Conservation (phyloP, 1,284 basidiomycete genomes). For the Polyporus tsugae region DNA sequence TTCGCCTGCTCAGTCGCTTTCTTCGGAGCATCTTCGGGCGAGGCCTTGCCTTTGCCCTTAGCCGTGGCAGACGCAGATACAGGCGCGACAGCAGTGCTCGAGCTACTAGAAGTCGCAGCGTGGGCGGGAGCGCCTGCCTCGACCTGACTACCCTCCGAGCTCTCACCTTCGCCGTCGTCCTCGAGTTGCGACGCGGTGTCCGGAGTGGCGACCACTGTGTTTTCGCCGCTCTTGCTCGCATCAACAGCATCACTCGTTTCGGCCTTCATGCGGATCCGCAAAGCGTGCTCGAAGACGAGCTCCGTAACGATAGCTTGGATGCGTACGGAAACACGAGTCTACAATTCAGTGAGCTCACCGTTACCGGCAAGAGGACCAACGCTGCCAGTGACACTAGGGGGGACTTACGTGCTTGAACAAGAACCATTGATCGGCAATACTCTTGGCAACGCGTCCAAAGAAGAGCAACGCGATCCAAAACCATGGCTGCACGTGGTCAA, state of each 20-base stretch:
- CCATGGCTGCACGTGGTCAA: slow-evolving; percentile 52
- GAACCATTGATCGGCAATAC: slow-evolving; percentile 54
- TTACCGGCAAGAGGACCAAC: neutral
- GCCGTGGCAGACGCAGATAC: neutral
- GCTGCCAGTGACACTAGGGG: too few species aligned
- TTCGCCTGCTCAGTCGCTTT: slow-evolving; percentile 17
- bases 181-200: slow-evolving; percentile 37
- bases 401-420: slow-evolving; percentile 34
- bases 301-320: slow-evolving; percentile 62
- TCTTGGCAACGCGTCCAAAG: slow-evolving; percentile 59
- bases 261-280: slow-evolving; percentile 60
- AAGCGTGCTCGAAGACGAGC: slow-evolving; percentile 63
- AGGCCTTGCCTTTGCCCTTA: slow-evolving; percentile 33
- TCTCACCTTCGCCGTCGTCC: slow-evolving; percentile 1
- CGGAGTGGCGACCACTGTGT: slow-evolving; percentile 37
- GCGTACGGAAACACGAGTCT: slow-evolving; percentile 49
- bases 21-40: slow-evolving; percentile 16
- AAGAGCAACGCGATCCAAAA: slow-evolving; percentile 74
- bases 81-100: slow-evolving; percentile 11
- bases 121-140: slow-evolving; percentile 19
- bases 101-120: slow-evolving; percentile 19
- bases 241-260: slow-evolving; percentile 28
- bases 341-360: slow-evolving; percentile 47
- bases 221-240: slow-evolving; percentile 18
- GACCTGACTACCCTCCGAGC: slow-evolving; percentile 14